phyloP scores from a whole-genome alignment of 441 rosid species.

The Jatropha multifida region DNA sequence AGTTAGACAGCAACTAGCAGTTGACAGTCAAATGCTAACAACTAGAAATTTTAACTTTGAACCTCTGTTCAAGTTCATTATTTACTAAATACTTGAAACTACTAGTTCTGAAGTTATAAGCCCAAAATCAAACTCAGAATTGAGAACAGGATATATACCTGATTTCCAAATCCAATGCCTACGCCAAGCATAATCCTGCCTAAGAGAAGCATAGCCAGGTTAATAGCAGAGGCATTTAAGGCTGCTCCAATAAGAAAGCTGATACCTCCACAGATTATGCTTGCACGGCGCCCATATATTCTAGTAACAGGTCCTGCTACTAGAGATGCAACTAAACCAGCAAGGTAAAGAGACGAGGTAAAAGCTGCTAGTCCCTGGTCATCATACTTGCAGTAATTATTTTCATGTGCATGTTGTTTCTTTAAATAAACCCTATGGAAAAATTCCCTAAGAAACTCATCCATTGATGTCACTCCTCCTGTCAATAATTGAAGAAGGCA shows the following conservation, averaged over 20 bases:
- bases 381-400: conserved; percentile 88
- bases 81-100: no score
- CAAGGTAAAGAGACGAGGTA: conserved; percentile 88
- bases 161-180: conserved; percentile 95
- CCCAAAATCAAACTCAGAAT: no score
- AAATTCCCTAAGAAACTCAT: conserved; percentile 72
- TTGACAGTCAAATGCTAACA: no score
- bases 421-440: conserved; percentile 59
- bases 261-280: conserved; percentile 80
- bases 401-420: conserved; percentile 75
- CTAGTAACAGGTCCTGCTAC: conserved; percentile 79
- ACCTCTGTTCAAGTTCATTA: no score
- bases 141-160: conserved; percentile 38
- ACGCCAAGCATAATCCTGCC: conserved; percentile 89
- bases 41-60: no score
- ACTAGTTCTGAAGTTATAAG: no score
- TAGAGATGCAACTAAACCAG: conserved; percentile 79
- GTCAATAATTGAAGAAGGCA: conserved; percentile 21
- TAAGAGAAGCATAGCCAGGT: conserved; percentile 69
- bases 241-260: conserved; percentile 74
- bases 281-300: conserved; percentile 68
- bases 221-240: conserved; percentile 66
- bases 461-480: conserved; percentile 94
- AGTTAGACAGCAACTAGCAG: no score
- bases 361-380: conserved; percentile 79